Conservation (phyloP, 805 yeast species). For the Metschnikowia chrysomelidarum region DNA sequence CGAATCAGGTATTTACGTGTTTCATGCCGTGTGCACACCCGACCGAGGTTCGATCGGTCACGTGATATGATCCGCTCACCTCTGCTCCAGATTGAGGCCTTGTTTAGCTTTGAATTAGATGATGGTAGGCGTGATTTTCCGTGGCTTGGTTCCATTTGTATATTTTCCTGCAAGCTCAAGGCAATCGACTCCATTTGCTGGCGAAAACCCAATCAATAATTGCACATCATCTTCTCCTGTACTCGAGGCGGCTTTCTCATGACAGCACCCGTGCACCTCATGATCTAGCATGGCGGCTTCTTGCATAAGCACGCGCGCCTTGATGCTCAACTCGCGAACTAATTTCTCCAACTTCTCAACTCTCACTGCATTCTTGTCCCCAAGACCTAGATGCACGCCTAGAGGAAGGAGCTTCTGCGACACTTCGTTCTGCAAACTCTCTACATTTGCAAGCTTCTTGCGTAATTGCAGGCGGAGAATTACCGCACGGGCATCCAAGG, state of each 20-base stretch:
- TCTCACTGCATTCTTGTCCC: constrained; percentile 22
- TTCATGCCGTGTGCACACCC: constrained; percentile 1
- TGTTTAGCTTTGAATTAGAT: constrained; percentile 1
- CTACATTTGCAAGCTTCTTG: constrained; percentile 25
- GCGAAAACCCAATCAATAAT: not conserved
- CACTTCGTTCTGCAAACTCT: constrained; percentile 24
- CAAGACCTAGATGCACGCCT: constrained; percentile 25
- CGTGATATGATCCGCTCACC: too few species aligned
- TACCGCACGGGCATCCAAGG: constrained; percentile 32
- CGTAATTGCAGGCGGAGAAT: constrained; percentile 26
- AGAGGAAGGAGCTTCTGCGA: constrained; percentile 31
- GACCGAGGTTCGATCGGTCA: too few species aligned
- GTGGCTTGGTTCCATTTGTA: not conserved
- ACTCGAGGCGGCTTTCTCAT: not conserved
- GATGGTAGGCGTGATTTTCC: constrained; percentile 6
- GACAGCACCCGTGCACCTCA: constrained; percentile 6
- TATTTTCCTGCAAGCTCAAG: constrained; percentile 4
- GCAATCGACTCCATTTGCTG: not conserved
- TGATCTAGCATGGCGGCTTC: constrained; percentile 9
- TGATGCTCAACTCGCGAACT: constrained; percentile 27
- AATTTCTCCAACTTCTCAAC: constrained; percentile 29
- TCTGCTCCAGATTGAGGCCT: constrained; percentile 1
- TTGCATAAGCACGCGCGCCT: constrained; percentile 11
- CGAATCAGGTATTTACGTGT: constrained; percentile 6
- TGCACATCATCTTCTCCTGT: not conserved